These are phyloP conservation scores for Coccomyxa subellipsoidea DNA, from an alignment of 163 green algal genomes.

Conservation along the genomic window DNA sequence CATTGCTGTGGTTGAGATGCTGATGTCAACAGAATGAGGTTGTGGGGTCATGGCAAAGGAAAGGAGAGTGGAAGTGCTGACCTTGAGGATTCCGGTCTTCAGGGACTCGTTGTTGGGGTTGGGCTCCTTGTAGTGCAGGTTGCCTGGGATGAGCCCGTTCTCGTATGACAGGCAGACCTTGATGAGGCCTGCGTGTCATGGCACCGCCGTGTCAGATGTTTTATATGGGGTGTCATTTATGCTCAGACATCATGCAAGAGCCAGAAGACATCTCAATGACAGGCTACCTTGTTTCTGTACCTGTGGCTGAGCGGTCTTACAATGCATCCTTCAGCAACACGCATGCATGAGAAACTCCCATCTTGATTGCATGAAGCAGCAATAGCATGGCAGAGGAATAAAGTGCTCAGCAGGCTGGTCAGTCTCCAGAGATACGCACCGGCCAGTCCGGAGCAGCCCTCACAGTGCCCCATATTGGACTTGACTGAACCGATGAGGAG, in stretches of 20 bases:
- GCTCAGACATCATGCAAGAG: no score
- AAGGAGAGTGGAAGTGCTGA: not conserved
- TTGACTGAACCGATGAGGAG: constrained; percentile 19
- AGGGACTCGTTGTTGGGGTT: constrained; percentile 17
- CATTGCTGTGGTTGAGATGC: no score
- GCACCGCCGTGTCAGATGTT: no score
- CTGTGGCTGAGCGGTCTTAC: no score
- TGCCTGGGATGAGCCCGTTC: constrained; percentile 18
- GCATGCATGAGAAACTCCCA: no score
- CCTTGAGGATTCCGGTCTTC: constrained; percentile 13
- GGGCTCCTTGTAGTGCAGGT: constrained; percentile 18
- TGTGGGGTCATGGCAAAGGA: not conserved
- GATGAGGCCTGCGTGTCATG: constrained; percentile 9
- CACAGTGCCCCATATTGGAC: constrained; percentile 25
- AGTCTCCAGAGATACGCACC: not conserved
- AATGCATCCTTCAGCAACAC: no score
- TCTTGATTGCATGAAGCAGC: no score
- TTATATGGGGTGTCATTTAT: no score
- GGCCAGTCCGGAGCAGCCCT: constrained; percentile 15
- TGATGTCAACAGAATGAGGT: not conserved
- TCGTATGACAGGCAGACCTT: constrained; percentile 15
- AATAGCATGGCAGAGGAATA: no score
- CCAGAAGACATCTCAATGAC: no score
- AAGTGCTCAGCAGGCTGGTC: no score
- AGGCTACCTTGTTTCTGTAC: no score